Evolutionary conservation across 1,284 basidiomycete genomes (phyloP).

Genomic region (Mixia osmundae): DNA sequence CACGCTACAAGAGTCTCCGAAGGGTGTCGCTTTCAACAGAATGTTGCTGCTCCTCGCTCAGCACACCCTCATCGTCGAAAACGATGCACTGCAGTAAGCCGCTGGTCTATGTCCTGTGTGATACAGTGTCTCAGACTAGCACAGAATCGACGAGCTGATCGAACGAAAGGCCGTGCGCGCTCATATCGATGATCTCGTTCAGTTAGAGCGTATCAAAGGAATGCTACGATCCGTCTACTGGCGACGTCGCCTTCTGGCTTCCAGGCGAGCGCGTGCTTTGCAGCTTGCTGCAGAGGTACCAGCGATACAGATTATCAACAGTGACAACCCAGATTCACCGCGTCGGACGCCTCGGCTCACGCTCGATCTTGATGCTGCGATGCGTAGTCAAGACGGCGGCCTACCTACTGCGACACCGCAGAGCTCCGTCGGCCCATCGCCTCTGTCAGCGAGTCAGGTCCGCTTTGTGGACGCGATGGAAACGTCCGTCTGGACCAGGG

Average conservation of each 20-base stretch:
- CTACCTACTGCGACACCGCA: no score
- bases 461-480: no score
- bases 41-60: constrained; percentile 78
- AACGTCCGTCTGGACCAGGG: no score
- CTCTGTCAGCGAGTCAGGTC: no score
- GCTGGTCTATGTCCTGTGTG: neutral
- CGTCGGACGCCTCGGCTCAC: no score
- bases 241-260: constrained; percentile 43
- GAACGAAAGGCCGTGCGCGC: constrained; percentile 49
- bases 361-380: no score
- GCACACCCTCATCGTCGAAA: constrained; percentile 75
- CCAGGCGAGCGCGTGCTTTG: no score
- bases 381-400: no score
- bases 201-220: constrained; percentile 58
- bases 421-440: no score
- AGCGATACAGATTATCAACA: no score
- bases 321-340: no score
- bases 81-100: constrained; percentile 56
- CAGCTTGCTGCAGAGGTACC: no score
- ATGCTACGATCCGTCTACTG: constrained; percentile 48
- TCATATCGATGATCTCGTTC: constrained; percentile 54
- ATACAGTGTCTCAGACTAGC: neutral
- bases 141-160: constrained; percentile 56
- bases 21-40: constrained; percentile 70
- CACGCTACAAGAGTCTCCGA: constrained; percentile 41